Base-by-base conservation (phyloP, 2,329 filamentous ascomycete species). In the Penicillium sp. region DNA sequence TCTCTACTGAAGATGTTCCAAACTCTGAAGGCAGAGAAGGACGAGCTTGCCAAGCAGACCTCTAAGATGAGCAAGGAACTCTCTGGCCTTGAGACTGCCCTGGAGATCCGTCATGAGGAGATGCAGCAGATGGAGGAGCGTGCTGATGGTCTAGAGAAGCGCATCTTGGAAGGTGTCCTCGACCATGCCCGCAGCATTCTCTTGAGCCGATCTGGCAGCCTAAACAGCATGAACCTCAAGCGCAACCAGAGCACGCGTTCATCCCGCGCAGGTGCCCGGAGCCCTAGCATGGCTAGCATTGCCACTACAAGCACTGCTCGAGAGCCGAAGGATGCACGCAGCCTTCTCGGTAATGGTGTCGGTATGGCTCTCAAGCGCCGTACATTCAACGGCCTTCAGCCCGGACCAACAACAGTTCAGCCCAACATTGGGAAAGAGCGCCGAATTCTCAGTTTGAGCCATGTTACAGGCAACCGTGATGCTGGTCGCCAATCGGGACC, bases 141-240 rank as follows among this genome's bases (percentile, higher is more conserved):
- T 60, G 95, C 93, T 3, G 92, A 97, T 72, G 85, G 86, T 3
- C 82, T 99, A 24, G 95, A 99, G 77, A 90, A 93, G 52, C 88
- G 95, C 26, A 96, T 99, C 64, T 79, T 99, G 31, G 93, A 98
- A 63, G 93, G 93, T 26, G 91, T 98, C 61, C 96, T 99, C 78
- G 93, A 98, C 67, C 93, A 98, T 72, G 97, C 93, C 21, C 89
- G 93, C 47, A 74, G 71, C 7, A 87, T 93, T 26, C 82, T 97
- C n/a, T 84, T 98, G 56, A 90, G 95, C 44, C 73, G 79, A 81
- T 86, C 63, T 88, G 90, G 77, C 78, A 84, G 53, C 69, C 71
- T 68, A 33, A 77, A 73, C 68, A 71, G 70, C 63, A 80, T 83
- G 79, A 81, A 75, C 61, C 74, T 82, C 54, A 83, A 82, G 63